Percentiles rank a stretch among this genome's conserved stretches.
phyloP scores from a whole-genome alignment of 495 filamentous ascomycete species.

The Pseudomonodictys pantanalensis region DNA sequence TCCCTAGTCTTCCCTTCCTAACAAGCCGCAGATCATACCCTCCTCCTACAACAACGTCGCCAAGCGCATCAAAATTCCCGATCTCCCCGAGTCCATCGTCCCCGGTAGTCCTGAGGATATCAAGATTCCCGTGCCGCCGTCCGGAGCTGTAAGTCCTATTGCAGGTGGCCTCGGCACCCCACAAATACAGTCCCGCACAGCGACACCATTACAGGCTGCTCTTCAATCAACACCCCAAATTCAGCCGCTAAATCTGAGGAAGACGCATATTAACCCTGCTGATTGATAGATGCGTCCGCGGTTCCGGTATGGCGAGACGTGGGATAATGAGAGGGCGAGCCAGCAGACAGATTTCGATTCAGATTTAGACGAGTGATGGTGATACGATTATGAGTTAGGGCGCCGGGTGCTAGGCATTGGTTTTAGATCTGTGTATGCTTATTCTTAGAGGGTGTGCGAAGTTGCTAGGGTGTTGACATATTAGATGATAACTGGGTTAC shows the following conservation, averaged over 20 bases:
- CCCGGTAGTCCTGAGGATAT: constrained; percentile 80
- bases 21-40: constrained; percentile 73
- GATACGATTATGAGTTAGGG: not conserved
- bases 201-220: too few relatives aligned
- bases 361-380: not conserved
- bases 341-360: not conserved
- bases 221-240: constrained; percentile 21
- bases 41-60: constrained; percentile 95
- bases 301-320: not conserved
- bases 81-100: constrained; percentile 58
- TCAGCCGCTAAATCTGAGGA: constrained; percentile 22
- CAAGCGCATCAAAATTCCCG: constrained; percentile 76
- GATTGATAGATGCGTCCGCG: constrained; percentile 4
- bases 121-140: constrained; percentile 71
- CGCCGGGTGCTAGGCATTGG: not conserved
- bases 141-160: constrained; percentile 45
- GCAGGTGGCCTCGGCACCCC: constrained; percentile 41
- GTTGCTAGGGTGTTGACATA: not conserved
- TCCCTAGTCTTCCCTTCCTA: constrained; percentile 2
- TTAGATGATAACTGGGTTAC: not conserved
- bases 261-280: constrained; percentile 29
- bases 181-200: constrained; percentile 6
- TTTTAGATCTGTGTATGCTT: not conserved
- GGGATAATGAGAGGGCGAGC: not conserved
- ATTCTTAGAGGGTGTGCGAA: not conserved